Evolutionary conservation across 768 basidiomycete genomes (phyloP).

Genomic region (Tephrocybe sp.): DNA sequence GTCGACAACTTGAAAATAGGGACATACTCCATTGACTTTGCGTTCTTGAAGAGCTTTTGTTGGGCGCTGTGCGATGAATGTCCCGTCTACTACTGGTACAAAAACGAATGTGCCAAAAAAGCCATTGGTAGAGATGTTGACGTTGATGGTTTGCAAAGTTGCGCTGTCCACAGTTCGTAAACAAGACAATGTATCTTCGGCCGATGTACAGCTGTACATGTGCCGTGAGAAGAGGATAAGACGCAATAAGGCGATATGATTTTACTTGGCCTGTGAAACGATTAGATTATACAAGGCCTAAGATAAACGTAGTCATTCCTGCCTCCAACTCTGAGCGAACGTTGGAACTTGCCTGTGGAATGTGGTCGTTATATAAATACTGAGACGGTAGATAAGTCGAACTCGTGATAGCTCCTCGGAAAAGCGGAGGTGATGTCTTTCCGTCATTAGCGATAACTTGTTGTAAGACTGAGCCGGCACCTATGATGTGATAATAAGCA

Average conservation of each 20-base stretch:
- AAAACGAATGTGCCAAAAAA: conserved; percentile 38
- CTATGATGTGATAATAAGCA: conserved; percentile 38
- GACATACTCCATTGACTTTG: conserved; percentile 40
- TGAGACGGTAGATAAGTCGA: conserved; percentile 44
- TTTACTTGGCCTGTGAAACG: neutral
- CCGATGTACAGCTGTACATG: conserved; percentile 31
- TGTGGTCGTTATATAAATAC: conserved; percentile 38
- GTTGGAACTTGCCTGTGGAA: conserved; percentile 19
- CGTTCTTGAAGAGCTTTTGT: conserved; percentile 32
- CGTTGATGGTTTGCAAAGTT: conserved; percentile 31
- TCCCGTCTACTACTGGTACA: conserved; percentile 46
- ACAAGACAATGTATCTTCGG: conserved; percentile 34
- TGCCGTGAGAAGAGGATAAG: neutral
- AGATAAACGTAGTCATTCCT: neutral
- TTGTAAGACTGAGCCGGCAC: conserved; percentile 48
- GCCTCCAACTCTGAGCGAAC: neutral
- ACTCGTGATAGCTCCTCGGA: conserved; percentile 41
- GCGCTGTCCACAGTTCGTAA: conserved; percentile 32
- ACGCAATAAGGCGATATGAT: neutral
- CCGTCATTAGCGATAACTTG: conserved; percentile 46
- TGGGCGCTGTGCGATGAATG: conserved; percentile 41
- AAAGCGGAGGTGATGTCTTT: conserved; percentile 41
- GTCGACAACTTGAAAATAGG: neutral
- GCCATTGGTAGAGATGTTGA: conserved; percentile 21
- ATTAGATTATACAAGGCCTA: neutral